Conservation (phyloP, 768 basidiomycete genomes). For the Floccularia luteovirens region DNA sequence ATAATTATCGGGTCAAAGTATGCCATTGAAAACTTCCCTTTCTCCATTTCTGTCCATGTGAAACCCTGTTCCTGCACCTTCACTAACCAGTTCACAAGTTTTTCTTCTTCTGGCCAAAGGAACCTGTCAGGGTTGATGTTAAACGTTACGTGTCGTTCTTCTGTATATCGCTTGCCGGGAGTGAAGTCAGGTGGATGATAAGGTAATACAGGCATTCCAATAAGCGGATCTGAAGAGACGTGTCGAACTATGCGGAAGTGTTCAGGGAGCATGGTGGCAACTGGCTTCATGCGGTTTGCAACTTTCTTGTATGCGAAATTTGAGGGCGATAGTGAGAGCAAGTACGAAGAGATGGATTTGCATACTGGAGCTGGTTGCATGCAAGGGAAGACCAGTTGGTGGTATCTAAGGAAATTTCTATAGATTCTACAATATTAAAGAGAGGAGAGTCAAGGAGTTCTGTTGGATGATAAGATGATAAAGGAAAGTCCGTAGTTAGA, state of each 20-base stretch:
- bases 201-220: slow-evolving; percentile 16
- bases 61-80: slow-evolving; percentile 22
- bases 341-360: background rate
- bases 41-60: slow-evolving; percentile 21
- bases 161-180: slow-evolving; percentile 15
- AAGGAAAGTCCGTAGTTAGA: slow-evolving; percentile 1
- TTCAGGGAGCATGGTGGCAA: slow-evolving; percentile 22
- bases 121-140: slow-evolving; percentile 19
- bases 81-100: slow-evolving; percentile 22
- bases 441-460: background rate
- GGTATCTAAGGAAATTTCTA: background rate
- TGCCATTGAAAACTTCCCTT: slow-evolving; percentile 15
- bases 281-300: slow-evolving; percentile 20
- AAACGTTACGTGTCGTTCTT: slow-evolving; percentile 16
- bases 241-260: slow-evolving; percentile 18
- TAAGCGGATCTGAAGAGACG: slow-evolving; percentile 26
- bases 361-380: background rate
- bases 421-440: background rate
- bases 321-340: background rate
- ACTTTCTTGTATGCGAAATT: slow-evolving; percentile 23
- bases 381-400: background rate
- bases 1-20: slow-evolving; percentile 16
- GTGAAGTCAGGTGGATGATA: slow-evolving; percentile 21
- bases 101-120: slow-evolving; percentile 25
- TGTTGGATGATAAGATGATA: background rate